Percentiles rank a stretch among this genome's conserved stretches.
phyloP scores from a whole-genome alignment of 345 rosid genomes.

The Euclidium syriacum region DNA sequence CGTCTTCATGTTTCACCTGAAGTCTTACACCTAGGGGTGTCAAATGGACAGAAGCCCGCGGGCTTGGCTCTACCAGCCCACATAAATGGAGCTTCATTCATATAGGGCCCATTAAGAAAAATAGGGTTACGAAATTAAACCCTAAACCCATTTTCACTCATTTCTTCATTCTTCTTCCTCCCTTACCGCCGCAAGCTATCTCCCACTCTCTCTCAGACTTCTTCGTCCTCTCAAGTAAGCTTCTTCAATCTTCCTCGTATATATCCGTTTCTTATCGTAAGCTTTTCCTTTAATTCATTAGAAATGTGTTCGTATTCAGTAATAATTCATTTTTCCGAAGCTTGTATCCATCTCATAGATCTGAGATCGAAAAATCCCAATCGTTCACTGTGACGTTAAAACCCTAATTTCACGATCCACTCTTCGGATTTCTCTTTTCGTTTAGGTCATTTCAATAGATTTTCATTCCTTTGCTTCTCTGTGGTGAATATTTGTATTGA shows the following conservation, averaged over 20 bases:
- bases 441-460: neutral
- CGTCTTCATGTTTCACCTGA: too few relatives aligned
- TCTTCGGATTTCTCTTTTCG: neutral
- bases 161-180: neutral
- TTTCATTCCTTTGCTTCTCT: neutral
- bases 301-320: neutral
- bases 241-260: neutral
- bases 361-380: neutral
- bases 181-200: constrained; percentile 10
- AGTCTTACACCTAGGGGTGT: too few relatives aligned
- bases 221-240: constrained; percentile 19
- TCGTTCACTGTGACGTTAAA: neutral
- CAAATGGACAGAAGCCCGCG: too few relatives aligned
- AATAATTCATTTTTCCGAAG: neutral
- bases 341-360: neutral
- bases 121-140: constrained; percentile 12
- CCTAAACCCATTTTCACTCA: constrained; percentile 14
- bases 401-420: neutral
- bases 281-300: neutral
- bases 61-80: too few relatives aligned
- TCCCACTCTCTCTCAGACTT: neutral
- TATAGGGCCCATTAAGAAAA: neutral
- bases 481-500: neutral
- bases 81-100: neutral
- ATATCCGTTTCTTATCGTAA: neutral